A percentile compares a stretch with the other conserved stretches of the same genome.
phyloP scores from a whole-genome alignment of 1,284 basidiomycete species.

The Termitomyces sp. region DNA sequence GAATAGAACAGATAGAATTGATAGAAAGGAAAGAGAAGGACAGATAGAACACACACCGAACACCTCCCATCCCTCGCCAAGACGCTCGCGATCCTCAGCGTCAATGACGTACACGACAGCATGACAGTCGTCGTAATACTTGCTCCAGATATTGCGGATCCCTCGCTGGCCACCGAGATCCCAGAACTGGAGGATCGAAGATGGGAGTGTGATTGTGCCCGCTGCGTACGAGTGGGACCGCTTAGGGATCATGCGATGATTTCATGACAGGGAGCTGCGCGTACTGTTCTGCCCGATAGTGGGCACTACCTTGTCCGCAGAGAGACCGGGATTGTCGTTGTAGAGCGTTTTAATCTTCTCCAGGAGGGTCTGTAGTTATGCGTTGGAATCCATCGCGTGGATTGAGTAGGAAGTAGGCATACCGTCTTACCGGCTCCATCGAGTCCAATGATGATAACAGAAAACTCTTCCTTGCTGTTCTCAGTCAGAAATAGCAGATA shows the following conservation, averaged over 20 bases:
- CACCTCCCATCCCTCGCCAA: slow-evolving; percentile 91
- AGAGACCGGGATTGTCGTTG: slow-evolving; percentile 77
- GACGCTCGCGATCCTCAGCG: slow-evolving; percentile 78
- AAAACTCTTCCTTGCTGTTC: slow-evolving; percentile 85
- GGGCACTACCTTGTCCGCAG: slow-evolving; percentile 87
- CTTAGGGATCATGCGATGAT: not conserved
- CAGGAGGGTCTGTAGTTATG: slow-evolving; percentile 63
- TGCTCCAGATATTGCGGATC: slow-evolving; percentile 88
- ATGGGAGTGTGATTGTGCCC: slow-evolving; percentile 87
- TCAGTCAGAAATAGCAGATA: slow-evolving; percentile 1
- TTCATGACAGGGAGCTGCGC: slow-evolving; percentile 3
- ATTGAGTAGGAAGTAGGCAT: slow-evolving; percentile 18
- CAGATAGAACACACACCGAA: slow-evolving; percentile 56
- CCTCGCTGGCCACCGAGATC: slow-evolving; percentile 90
- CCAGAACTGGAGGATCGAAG: slow-evolving; percentile 91
- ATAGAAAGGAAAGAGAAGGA: not conserved
- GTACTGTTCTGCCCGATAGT: slow-evolving; percentile 95
- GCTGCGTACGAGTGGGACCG: slow-evolving; percentile 42
- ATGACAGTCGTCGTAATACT: slow-evolving; percentile 93
- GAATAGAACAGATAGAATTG: not conserved
- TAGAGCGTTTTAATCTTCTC: slow-evolving; percentile 92
- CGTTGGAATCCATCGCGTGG: not conserved
- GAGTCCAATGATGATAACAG: slow-evolving; percentile 86
- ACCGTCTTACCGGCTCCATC: slow-evolving; percentile 92
- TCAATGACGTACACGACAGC: slow-evolving; percentile 91